A percentile compares a stretch with the other conserved stretches of the same genome.
phyloP scores from a whole-genome alignment of 352 stramenopile species.

The Thraustochytrium striatum region DNA sequence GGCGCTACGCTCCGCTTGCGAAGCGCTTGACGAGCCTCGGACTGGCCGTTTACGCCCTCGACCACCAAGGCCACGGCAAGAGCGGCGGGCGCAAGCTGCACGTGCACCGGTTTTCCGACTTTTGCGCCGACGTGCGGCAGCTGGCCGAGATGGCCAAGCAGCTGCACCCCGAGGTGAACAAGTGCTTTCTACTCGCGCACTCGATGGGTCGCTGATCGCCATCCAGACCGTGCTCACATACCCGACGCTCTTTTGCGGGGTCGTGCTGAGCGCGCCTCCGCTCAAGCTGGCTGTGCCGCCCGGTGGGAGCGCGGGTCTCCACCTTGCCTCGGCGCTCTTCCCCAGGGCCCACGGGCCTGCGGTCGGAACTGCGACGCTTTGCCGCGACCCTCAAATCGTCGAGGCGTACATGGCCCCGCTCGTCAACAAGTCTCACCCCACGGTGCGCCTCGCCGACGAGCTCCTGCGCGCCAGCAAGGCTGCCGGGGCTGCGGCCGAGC shows the following conservation, averaged over 20 bases:
- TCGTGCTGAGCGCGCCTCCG: constrained; percentile 40
- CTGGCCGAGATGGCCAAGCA: constrained; percentile 33
- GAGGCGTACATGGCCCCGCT: constrained; percentile 34
- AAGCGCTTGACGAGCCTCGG: constrained; percentile 18
- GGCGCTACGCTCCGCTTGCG: constrained; percentile 39
- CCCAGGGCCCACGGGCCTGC: not conserved
- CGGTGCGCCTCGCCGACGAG: constrained; percentile 6
- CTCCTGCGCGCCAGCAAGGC: not conserved
- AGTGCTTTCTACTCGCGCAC: constrained; percentile 46
- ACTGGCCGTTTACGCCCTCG: constrained; percentile 49
- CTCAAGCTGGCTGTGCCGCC: constrained; percentile 33
- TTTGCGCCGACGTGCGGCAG: constrained; percentile 45
- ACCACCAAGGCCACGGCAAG: constrained; percentile 51
- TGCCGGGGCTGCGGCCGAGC: not conserved
- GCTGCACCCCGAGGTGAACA: not conserved
- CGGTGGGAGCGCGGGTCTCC: not conserved
- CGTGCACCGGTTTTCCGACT: constrained; percentile 51
- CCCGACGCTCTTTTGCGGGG: constrained; percentile 3
- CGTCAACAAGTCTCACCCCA: not conserved
- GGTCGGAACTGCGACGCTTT: not conserved
- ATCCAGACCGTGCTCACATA: constrained; percentile 25
- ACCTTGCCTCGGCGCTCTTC: not conserved
- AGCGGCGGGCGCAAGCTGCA: constrained; percentile 51
- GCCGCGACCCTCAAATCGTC: not conserved
- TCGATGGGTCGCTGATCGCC: constrained; percentile 51